phyloP scores from a whole-genome alignment of 345 rosid genomes.

The Carallia pectinifolia region DNA sequence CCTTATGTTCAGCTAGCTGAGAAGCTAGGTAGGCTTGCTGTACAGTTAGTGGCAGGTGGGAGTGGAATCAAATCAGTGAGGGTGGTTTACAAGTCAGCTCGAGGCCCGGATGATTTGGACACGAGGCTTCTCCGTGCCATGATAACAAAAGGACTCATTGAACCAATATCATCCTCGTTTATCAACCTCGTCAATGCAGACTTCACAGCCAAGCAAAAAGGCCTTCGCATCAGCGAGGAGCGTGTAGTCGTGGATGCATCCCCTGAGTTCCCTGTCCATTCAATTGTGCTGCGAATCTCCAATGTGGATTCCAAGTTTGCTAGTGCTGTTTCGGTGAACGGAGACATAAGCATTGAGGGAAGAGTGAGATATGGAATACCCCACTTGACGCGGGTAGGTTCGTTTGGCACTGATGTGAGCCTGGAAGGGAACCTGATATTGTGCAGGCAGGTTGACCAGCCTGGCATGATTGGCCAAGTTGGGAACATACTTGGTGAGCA shows the following conservation, averaged over 20 bases:
- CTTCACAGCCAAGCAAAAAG: conserved; percentile 79
- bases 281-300: conserved; percentile 59
- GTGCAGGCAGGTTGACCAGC: conserved; percentile 80
- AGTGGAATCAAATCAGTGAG: conserved; percentile 59
- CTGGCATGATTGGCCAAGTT: conserved; percentile 80
- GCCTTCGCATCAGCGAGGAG: conserved; percentile 71
- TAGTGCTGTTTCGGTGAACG: conserved; percentile 54
- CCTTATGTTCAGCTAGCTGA: conserved; percentile 69
- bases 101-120: conserved; percentile 71
- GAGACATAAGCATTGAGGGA: conserved; percentile 70
- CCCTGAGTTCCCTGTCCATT: conserved; percentile 58
- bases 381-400: conserved; percentile 57
- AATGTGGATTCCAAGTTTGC: conserved; percentile 67
- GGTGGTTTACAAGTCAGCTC: conserved; percentile 56
- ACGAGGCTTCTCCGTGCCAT: conserved; percentile 84
- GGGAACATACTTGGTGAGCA: conserved; percentile 71
- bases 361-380: conserved; percentile 67
- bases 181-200: conserved; percentile 85
- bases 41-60: conserved; percentile 73
- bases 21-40: conserved; percentile 75
- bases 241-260: conserved; percentile 49
- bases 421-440: conserved; percentile 73
- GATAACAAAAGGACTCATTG: conserved; percentile 85
- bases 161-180: conserved; percentile 64
- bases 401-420: conserved; percentile 69